Conservation (phyloP, 352 stramenopile genomes). For the Globisporangium parvum region DNA sequence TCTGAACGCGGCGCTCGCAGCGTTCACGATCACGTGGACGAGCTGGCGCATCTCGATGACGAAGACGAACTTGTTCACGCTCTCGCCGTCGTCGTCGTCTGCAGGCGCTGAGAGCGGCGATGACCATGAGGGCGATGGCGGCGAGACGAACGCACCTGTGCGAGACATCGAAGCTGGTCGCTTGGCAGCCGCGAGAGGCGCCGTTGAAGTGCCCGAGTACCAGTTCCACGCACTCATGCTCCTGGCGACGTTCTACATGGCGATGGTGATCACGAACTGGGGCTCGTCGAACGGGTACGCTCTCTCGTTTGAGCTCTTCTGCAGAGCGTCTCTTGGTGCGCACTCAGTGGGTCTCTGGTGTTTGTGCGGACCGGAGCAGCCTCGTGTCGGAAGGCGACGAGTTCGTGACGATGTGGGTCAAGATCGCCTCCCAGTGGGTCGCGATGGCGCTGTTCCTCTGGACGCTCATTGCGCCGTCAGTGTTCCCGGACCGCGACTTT, state of each 20-base stretch:
- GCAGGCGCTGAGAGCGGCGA: conserved; percentile 1
- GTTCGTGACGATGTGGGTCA: conserved; percentile 92
- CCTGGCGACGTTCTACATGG: conserved; percentile 73
- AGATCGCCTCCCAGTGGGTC: conserved; percentile 91
- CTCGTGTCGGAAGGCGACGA: conserved; percentile 34
- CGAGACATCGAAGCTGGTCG: conserved; percentile 1
- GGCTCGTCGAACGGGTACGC: conserved; percentile 48
- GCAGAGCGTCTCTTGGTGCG: no score
- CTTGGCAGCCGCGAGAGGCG: background rate
- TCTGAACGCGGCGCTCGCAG: conserved; percentile 34
- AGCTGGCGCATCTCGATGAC: conserved; percentile 64
- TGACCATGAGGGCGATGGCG: conserved; percentile 10
- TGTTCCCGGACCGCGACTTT: conserved; percentile 94
- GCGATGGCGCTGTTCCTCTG: conserved; percentile 90
- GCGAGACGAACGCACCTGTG: background rate
- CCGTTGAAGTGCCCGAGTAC: conserved; percentile 42
- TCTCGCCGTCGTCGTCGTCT: conserved; percentile 27
- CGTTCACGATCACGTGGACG: conserved; percentile 51
- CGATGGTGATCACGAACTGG: conserved; percentile 82
- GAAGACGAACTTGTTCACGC: conserved; percentile 43
- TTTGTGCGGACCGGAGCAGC: background rate
- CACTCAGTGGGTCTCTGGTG: no score
- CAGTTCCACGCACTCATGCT: conserved; percentile 77
- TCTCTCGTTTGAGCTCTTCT: no score
- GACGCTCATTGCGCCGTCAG: conserved; percentile 88